These are phyloP conservation scores for Trypanosoma vivax DNA, from an alignment of 208 protist genomes.

Conservation along the genomic window DNA sequence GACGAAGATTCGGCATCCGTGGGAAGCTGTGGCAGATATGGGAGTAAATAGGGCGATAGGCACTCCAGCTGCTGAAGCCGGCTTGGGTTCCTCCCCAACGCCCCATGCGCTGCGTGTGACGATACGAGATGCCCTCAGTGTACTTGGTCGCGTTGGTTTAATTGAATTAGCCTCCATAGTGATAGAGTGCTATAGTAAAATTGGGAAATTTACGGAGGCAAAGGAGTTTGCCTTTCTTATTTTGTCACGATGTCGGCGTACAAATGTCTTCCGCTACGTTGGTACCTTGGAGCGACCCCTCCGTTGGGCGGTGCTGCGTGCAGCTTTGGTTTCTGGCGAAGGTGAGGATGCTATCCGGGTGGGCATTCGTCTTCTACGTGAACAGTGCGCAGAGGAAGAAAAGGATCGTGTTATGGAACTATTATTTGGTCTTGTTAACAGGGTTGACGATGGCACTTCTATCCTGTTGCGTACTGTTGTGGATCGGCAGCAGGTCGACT, in stretches of 20 bases:
- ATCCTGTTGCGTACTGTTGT: slow-evolving; percentile 44
- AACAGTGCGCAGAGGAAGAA: slow-evolving; percentile 53
- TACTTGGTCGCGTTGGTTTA: slow-evolving; percentile 54
- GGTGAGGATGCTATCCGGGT: slow-evolving; percentile 79
- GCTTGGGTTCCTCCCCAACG: background rate
- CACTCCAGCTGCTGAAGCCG: slow-evolving; percentile 4
- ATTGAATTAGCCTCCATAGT: slow-evolving; percentile 66
- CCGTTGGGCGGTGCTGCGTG: slow-evolving; percentile 65
- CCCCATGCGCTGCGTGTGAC: slow-evolving; percentile 46
- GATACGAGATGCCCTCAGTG: slow-evolving; percentile 50
- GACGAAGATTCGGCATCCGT: slow-evolving; percentile 10
- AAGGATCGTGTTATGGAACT: slow-evolving; percentile 63
- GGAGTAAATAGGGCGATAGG: slow-evolving; percentile 3
- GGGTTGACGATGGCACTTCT: slow-evolving; percentile 37
- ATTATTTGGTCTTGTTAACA: slow-evolving; percentile 68
- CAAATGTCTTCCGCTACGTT: slow-evolving; percentile 39
- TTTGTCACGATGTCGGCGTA: slow-evolving; percentile 43
- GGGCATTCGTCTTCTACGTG: slow-evolving; percentile 66
- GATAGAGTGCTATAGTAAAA: slow-evolving; percentile 73
- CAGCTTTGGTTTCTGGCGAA: slow-evolving; percentile 64
- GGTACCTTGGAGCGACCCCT: slow-evolving; percentile 61
- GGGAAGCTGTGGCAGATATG: background rate
- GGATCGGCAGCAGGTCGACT: slow-evolving; percentile 36
- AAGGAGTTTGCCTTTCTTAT: slow-evolving; percentile 83
- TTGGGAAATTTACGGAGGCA: slow-evolving; percentile 82